Base-by-base conservation (phyloP, 1,284 basidiomycete genomes). In the Rhizoctonia solani region DNA sequence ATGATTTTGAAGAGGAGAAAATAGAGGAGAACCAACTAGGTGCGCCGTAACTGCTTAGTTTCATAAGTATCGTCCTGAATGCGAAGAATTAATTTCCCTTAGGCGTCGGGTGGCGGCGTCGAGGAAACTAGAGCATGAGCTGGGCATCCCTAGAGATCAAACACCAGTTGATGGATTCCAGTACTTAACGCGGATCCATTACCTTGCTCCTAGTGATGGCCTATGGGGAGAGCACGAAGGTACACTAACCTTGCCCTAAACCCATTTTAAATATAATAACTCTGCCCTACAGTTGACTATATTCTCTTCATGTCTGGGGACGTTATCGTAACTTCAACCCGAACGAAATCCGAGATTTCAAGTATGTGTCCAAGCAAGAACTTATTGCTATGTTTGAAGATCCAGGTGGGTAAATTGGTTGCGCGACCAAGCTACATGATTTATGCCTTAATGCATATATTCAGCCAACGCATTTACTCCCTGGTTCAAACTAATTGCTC, bases 211-310 rank as follows among this genome's bases (percentile, higher is more conserved):
- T 1, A 93, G 91, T 23, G 80, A 92, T 77, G 95, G 93, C 4
- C 80, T 90, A 72, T 99, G 97, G 97, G 97, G 97, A 63, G 97
- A 99, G 78, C 97, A 99, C 75, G 97, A 99, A 87, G 89, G 96
- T 95, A 74, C 72, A 85, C 79, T 4, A 47, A 27, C 27, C 25
- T 34, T 21, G 25, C 23, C 44, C 49, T 46, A 14, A n/a, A 32
- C 19, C 19, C 34, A 9, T 14, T 16, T 14, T 42, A 4, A 9
- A 23, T 27, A 37, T 16, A 25, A 53, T 39, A 19, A 11, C 34
- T 23, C n/a, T 53, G n/a, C n/a, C n/a, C n/a, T 53, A n/a, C 72
- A 98, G 95, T 99, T 73, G 97, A 99, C 79, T 99, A 99, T 77
- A 99, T 99, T 73, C 82, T 99, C 66, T 99, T 99, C 83, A 76